Evolutionary conservation across 352 stramenopile genomes (phyloP).

Genomic region (Phytopythium aichiense): DNA sequence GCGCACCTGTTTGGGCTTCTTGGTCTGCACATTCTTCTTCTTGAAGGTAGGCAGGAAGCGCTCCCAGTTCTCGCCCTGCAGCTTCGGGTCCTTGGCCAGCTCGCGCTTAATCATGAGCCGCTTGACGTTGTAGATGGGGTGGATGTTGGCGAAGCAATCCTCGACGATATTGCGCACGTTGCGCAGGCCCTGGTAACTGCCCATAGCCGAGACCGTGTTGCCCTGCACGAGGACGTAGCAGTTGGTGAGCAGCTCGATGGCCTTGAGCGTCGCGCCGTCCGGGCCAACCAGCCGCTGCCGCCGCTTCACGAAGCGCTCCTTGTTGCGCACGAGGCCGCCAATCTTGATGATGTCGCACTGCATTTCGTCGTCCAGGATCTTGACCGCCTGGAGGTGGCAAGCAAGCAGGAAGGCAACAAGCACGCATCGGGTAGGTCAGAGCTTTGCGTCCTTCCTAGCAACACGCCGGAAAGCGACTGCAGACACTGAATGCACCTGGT

Average conservation of each 20-base stretch:
- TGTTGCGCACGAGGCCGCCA: conserved; percentile 97
- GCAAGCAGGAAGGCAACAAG: not conserved
- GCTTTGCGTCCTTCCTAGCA: not conserved
- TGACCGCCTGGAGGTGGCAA: conserved; percentile 64
- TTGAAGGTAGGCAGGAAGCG: conserved; percentile 98
- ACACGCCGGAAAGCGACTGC: not conserved
- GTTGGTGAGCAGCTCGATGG: conserved; percentile 98
- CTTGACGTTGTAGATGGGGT: conserved; percentile 99
- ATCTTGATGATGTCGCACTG: conserved; percentile 99
- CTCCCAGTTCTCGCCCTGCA: conserved; percentile 97
- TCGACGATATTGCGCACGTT: conserved; percentile 96
- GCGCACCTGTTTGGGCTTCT: conserved; percentile 88
- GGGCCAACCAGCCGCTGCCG: conserved; percentile 96
- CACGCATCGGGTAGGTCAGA: not conserved
- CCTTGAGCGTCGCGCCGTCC: conserved; percentile 96
- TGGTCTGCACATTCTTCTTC: conserved; percentile 98
- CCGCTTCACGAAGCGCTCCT: conserved; percentile 99
- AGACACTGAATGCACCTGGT: conserved; percentile 54
- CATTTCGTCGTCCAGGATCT: conserved; percentile 98
- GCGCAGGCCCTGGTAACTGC: conserved; percentile 89
- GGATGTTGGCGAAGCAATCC: conserved; percentile 99
- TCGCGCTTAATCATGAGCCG: conserved; percentile 99
- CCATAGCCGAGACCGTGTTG: conserved; percentile 95
- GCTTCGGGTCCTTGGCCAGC: conserved; percentile 97
- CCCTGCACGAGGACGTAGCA: conserved; percentile 99